These are phyloP conservation scores for Tulasnella sp. DNA, from an alignment of 768 basidiomycete genomes.

Conservation along the genomic window DNA sequence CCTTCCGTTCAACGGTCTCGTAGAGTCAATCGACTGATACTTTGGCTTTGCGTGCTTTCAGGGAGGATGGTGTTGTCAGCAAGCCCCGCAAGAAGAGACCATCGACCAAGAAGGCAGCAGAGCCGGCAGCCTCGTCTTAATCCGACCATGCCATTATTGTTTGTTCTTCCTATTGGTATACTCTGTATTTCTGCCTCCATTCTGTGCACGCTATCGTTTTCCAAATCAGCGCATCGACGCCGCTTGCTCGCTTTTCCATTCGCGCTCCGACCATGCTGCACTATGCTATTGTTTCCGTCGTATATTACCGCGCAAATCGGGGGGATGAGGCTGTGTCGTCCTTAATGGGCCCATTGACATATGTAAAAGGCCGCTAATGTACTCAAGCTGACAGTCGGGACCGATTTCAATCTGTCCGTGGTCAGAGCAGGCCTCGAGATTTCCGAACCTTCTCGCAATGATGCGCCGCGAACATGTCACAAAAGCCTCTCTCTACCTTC, in stretches of 20 bases:
- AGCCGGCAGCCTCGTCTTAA: neutral
- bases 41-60: neutral
- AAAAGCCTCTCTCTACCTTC: no score
- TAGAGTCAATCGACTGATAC: neutral
- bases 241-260: neutral
- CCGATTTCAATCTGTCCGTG: no score
- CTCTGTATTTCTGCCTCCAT: neutral
- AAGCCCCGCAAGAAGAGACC: neutral
- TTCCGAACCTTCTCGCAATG: no score
- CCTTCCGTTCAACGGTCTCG: neutral
- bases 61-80: constrained; percentile 10
- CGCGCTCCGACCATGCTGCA: neutral
- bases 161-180: neutral
- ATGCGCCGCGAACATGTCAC: no score
- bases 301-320: neutral
- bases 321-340: no score
- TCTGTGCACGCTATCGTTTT: neutral
- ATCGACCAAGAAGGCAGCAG: constrained; percentile 3
- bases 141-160: neutral
- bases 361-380: no score
- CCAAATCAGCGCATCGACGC: neutral
- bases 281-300: neutral
- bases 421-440: no score
- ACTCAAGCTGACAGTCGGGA: no score
- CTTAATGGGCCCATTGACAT: no score